Evolutionary conservation across 202 grass and related monocot genomes (phyloP).

Genomic region (Elaeis oleifera): DNA sequence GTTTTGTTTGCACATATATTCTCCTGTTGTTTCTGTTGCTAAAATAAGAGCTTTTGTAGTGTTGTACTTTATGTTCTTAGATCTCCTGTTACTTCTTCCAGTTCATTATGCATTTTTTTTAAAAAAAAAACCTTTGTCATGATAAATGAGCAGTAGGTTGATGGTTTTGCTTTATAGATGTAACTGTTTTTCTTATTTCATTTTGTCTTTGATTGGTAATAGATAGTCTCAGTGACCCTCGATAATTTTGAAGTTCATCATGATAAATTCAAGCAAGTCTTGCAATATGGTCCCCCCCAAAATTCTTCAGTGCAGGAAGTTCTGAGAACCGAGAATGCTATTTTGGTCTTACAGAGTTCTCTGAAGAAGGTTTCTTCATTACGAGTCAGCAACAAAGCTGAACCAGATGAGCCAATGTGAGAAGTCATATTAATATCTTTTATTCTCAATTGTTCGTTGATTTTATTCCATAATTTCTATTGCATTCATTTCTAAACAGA

Average conservation of each 20-base stretch:
- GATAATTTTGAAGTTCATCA: constrained; percentile 55
- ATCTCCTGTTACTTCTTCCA: neutral
- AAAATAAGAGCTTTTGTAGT: too few species aligned
- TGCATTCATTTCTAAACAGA: constrained; percentile 32
- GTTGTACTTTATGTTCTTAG: too few species aligned
- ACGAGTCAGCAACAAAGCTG: constrained; percentile 35
- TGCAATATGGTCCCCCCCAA: neutral
- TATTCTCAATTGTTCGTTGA: neutral
- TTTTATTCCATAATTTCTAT: constrained; percentile 5
- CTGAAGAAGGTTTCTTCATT: constrained; percentile 31
- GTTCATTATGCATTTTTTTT: neutral
- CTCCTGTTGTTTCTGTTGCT: too few species aligned
- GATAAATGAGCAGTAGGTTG: too few species aligned
- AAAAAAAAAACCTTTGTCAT: too few species aligned
- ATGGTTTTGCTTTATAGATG: neutral
- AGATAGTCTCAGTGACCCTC: constrained; percentile 62
- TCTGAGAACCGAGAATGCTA: constrained; percentile 42
- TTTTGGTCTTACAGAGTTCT: constrained; percentile 32
- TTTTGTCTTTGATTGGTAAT: constrained; percentile 15
- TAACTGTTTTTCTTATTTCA: neutral
- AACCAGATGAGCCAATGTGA: constrained; percentile 48
- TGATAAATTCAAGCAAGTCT: constrained; percentile 1
- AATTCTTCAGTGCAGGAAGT: constrained; percentile 51
- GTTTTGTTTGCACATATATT: too few species aligned
- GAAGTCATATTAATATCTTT: constrained; percentile 18